Conservation (phyloP, 331 rosid genomes). For the Ulmus americana region DNA sequence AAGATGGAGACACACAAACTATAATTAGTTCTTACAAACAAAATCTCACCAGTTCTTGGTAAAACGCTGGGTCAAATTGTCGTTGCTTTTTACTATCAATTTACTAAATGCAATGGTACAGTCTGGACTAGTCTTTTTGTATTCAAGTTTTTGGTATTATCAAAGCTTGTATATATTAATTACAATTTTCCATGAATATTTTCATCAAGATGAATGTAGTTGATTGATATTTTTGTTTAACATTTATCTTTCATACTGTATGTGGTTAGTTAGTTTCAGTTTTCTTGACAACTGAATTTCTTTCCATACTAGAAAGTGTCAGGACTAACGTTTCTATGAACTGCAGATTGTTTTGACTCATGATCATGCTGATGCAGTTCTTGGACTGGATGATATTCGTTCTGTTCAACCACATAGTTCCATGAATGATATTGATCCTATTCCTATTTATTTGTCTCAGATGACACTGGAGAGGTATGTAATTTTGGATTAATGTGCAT, state of each 20-base stretch:
- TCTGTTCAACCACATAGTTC: slow-evolving; percentile 70
- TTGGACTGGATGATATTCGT: slow-evolving; percentile 93
- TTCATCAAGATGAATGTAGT: neutral
- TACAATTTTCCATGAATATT: neutral
- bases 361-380: slow-evolving; percentile 98
- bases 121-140: no score
- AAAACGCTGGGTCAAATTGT: no score
- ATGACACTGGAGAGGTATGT: slow-evolving; percentile 84
- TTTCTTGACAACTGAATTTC: slow-evolving; percentile 8
- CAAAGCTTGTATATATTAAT: neutral
- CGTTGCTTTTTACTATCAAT: no score
- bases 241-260: slow-evolving; percentile 4
- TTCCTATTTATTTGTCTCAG: slow-evolving; percentile 62
- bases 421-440: slow-evolving; percentile 68
- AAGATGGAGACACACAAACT: no score
- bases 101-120: no score
- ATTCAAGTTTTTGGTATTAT: no score
- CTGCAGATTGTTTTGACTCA: slow-evolving; percentile 91
- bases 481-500: neutral
- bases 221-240: slow-evolving; percentile 5
- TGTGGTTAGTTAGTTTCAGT: neutral
- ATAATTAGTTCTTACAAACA: no score
- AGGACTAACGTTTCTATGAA: slow-evolving; percentile 13
- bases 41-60: no score
- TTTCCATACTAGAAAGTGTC: neutral